These are phyloP conservation scores for Chrysopogon serrulatus DNA, from an alignment of 176 grass and related monocot species.

Conservation along the genomic window DNA sequence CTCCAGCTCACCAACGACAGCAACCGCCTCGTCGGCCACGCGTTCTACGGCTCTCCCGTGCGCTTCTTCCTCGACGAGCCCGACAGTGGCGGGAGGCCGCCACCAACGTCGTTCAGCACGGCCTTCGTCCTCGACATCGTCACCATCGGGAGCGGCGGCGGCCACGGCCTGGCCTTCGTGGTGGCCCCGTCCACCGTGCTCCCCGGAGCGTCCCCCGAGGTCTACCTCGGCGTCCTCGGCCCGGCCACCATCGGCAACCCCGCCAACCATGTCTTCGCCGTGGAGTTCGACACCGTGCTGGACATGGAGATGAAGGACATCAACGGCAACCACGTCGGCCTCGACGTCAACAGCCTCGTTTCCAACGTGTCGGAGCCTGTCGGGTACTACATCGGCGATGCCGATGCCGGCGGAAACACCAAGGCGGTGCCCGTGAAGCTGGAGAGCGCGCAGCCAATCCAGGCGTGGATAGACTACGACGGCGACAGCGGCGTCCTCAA, in stretches of 20 bases:
- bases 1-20: neutral
- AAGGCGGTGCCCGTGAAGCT: neutral
- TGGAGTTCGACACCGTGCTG: conserved; percentile 40
- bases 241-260: neutral
- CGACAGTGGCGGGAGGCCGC: neutral
- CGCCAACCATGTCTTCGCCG: conserved; percentile 39
- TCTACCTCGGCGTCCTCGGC: conserved; percentile 35
- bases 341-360: conserved; percentile 28
- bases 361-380: conserved; percentile 8
- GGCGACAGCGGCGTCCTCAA: neutral
- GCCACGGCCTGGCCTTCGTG: conserved; percentile 34
- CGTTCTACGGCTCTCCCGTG: neutral
- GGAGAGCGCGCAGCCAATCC: neutral
- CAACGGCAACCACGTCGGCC: conserved; percentile 33
- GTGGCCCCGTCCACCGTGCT: conserved; percentile 20
- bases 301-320: neutral
- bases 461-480: conserved; percentile 47
- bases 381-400: neutral
- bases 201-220: neutral
- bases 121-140: conserved; percentile 42
- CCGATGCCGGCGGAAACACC: neutral
- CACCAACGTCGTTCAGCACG: conserved; percentile 30
- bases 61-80: neutral
- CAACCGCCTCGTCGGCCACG: neutral
- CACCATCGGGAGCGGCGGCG: conserved; percentile 1